Evolutionary conservation across 352 stramenopile species (phyloP).

Genomic region (Phytophthora brassicae): DNA sequence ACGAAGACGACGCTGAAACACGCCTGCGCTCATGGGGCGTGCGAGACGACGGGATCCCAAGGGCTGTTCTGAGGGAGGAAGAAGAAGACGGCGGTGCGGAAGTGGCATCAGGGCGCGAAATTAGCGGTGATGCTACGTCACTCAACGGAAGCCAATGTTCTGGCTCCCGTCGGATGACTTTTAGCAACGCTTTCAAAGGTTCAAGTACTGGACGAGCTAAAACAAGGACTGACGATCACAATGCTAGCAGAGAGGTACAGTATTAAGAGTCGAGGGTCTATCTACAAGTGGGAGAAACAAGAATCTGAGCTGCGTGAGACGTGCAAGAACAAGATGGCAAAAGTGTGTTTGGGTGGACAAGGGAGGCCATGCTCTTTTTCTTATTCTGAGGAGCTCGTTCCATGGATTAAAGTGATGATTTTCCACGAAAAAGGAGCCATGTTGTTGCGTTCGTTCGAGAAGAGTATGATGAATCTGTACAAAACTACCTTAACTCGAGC

Average conservation of each 20-base stretch:
- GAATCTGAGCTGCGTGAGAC: no score
- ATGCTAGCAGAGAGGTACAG: neutral
- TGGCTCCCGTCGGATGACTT: neutral
- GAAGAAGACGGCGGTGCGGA: no score
- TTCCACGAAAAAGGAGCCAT: neutral
- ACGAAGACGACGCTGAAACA: no score
- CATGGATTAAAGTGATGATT: conserved; percentile 35
- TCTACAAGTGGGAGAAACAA: no score
- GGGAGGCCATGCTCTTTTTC: conserved; percentile 1
- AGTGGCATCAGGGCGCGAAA: no score
- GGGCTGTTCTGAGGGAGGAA: neutral
- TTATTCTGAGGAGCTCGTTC: conserved; percentile 17
- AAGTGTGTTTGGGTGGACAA: no score
- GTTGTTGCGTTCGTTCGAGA: conserved; percentile 20
- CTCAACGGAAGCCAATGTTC: neutral
- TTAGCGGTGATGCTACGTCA: neutral
- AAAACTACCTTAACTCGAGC: conserved; percentile 7
- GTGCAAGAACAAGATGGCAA: no score
- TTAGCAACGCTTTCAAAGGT: neutral
- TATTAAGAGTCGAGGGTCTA: no score
- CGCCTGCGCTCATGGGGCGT: neutral
- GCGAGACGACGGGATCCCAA: neutral
- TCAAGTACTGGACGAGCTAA: neutral
- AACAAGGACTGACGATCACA: neutral
- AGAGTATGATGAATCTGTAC: conserved; percentile 16